Base-by-base conservation (phyloP, 495 filamentous ascomycete species). In the Penicillium ochrochloron region DNA sequence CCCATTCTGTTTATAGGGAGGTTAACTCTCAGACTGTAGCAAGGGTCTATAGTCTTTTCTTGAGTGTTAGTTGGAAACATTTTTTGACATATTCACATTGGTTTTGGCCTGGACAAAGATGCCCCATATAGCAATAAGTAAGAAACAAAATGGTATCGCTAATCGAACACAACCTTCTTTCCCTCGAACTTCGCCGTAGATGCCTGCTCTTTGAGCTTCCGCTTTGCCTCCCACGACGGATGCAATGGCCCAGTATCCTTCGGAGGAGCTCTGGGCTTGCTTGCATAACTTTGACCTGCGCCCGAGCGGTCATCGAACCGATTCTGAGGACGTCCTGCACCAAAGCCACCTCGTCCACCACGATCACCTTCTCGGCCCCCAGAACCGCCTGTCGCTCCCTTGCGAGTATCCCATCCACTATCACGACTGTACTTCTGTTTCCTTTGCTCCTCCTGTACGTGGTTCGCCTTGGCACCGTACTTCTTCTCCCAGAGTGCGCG, bases 131-230 rank as follows among this genome's bases (percentile, higher is more conserved):
- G 59, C 25, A 51, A 19, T 33, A 56, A 56, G 29, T 52, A n/a
- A 57, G 27, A 34, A 63, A 66, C 42, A 60, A 42, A 23, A 34
- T 31, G 39, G 57, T 46, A 46, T 44, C 50, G 7, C 68, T 78
- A 97, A 77, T 97, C 92, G 80, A 99, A 99, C 0, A 86, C 85
- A 56, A 97, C 87, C 82, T 97, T 98, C 84, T 89, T 95, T 48
- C 95, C 96, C 73, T 89, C 75, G 67, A 95, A 97, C 10, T 84
- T 79, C 41, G 86, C 85, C 25, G 85, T 72, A 48, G 71, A 29
- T 68, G 82, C 71, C 72, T 82, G 72, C 77, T 93, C 92, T 77
- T 98, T 97, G 17, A 88, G 89, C 78, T 89, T 89, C 81, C 88
- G 90, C 48, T 89, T 91, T 8, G 95, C 95, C 76, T 92, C 90